phyloP scores from a whole-genome alignment of 2,329 filamentous ascomycete genomes.

The Colletotrichum phormii region DNA sequence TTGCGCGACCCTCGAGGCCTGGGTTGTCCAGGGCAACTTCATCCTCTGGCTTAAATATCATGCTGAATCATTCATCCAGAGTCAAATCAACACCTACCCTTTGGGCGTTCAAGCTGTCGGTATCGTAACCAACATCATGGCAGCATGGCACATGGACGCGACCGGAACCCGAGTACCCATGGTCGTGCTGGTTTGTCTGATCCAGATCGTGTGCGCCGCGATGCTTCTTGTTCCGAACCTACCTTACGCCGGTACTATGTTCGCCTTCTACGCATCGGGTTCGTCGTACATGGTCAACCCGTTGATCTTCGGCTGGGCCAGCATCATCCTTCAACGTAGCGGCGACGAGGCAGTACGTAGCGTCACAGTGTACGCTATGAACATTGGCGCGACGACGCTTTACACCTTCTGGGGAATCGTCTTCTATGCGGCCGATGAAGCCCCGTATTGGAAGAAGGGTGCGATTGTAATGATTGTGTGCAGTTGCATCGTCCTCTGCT shows the following conservation, averaged over 20 bases:
- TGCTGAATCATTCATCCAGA: slow-evolving; percentile 41
- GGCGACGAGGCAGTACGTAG: slow-evolving; percentile 52
- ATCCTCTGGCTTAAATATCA: slow-evolving; percentile 45
- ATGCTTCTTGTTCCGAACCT: slow-evolving; percentile 47
- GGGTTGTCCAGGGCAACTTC: slow-evolving; percentile 42
- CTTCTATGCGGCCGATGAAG: slow-evolving; percentile 49
- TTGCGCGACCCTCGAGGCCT: slow-evolving; percentile 49
- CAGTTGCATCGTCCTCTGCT: slow-evolving; percentile 27
- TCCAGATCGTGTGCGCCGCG: slow-evolving; percentile 48
- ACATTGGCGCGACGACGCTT: slow-evolving; percentile 49
- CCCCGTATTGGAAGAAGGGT: slow-evolving; percentile 51
- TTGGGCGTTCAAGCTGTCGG: slow-evolving; percentile 51
- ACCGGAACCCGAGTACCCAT: slow-evolving; percentile 48
- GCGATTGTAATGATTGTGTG: slow-evolving; percentile 48
- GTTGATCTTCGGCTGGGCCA: slow-evolving; percentile 54
- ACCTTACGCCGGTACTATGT: slow-evolving; percentile 42
- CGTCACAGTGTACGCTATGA: slow-evolving; percentile 52
- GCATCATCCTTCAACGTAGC: slow-evolving; percentile 48
- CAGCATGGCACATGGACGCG: slow-evolving; percentile 50
- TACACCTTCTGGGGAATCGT: slow-evolving; percentile 54
- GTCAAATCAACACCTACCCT: slow-evolving; percentile 52
- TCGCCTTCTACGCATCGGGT: slow-evolving; percentile 51
- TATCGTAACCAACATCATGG: slow-evolving; percentile 45
- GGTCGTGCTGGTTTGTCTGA: slow-evolving; percentile 45
- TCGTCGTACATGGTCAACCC: slow-evolving; percentile 54